phyloP scores from a whole-genome alignment of 2,329 filamentous ascomycete genomes.

The Aschersonia sp. region DNA sequence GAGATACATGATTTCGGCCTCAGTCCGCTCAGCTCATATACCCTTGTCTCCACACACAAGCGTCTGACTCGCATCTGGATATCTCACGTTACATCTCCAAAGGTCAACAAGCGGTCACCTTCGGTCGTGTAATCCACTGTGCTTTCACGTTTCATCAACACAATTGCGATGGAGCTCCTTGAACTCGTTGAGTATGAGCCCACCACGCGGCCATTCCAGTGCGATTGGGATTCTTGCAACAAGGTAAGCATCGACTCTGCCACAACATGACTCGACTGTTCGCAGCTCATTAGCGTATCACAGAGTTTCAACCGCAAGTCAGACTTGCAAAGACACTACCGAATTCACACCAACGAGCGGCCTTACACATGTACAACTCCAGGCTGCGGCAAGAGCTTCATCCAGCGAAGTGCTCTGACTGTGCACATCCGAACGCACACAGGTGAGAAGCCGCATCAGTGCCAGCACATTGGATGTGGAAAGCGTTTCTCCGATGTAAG shows the following conservation, averaged over 20 bases:
- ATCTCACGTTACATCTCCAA: neutral
- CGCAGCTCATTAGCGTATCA: neutral
- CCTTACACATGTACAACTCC: conserved; percentile 47
- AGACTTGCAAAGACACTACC: conserved; percentile 54
- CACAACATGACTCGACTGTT: neutral
- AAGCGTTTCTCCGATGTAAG: conserved; percentile 58
- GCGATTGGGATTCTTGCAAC: conserved; percentile 46
- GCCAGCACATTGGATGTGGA: conserved; percentile 48
- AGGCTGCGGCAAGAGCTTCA: conserved; percentile 56
- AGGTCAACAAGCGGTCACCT: neutral
- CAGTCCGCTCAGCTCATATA: neutral
- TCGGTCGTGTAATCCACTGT: neutral
- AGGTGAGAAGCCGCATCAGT: conserved; percentile 58
- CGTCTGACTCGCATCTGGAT: neutral
- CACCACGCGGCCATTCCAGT: conserved; percentile 46
- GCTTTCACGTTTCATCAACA: neutral
- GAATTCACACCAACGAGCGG: conserved; percentile 58
- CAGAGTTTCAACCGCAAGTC: conserved; percentile 63
- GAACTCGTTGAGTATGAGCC: conserved; percentile 52
- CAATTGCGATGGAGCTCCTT: conserved; percentile 41
- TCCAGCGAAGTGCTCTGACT: conserved; percentile 54
- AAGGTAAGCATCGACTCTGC: conserved; percentile 32
- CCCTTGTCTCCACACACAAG: neutral
- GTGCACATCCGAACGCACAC: conserved; percentile 60
- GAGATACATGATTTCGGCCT: neutral